These are phyloP conservation scores for Hypoxylon rubiginosum DNA, from an alignment of 2,329 filamentous ascomycete species.

Conservation along the genomic window DNA sequence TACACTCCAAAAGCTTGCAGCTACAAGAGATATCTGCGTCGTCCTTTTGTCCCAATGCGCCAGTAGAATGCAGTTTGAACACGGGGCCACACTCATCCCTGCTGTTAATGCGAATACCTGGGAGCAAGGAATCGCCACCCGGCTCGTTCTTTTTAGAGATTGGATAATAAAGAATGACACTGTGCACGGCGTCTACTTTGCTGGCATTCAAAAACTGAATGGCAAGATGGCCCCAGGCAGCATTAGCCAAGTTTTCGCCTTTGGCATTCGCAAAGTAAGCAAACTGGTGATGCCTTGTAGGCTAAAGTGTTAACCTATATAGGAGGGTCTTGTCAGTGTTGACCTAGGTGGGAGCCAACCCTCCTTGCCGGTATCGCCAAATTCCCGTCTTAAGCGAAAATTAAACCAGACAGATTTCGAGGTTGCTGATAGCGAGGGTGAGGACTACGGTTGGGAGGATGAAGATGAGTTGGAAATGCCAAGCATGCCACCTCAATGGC, in stretches of 20 bases:
- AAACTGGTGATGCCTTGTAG: conserved; percentile 25
- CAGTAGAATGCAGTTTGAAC: conserved; percentile 80
- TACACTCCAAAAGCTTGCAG: conserved; percentile 80
- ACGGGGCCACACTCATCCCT: conserved; percentile 77
- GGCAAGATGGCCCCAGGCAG: conserved; percentile 61
- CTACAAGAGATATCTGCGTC: conserved; percentile 78
- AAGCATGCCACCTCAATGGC: conserved; percentile 74
- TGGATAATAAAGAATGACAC: conserved; percentile 68
- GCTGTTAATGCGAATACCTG: conserved; percentile 82
- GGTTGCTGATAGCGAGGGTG: conserved; percentile 73
- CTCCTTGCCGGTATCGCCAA: conserved; percentile 52
- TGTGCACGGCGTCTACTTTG: conserved; percentile 67
- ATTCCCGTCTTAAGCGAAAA: conserved; percentile 71
- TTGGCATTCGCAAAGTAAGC: conserved; percentile 62
- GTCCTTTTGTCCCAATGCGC: conserved; percentile 84
- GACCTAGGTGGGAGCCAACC: conserved; percentile 58
- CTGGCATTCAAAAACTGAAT: conserved; percentile 74
- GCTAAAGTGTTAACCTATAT: conserved; percentile 31
- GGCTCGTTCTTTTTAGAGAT: conserved; percentile 84
- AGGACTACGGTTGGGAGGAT: conserved; percentile 80
- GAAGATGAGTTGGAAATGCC: conserved; percentile 73
- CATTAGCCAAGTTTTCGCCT: conserved; percentile 62
- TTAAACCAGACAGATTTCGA: conserved; percentile 71
- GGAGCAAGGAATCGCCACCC: conserved; percentile 81
- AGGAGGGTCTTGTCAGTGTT: conserved; percentile 61